These are phyloP conservation scores for Mortierella claussenii DNA, from an alignment of 192 early-diverging fungal genomes.

Conservation along the genomic window DNA sequence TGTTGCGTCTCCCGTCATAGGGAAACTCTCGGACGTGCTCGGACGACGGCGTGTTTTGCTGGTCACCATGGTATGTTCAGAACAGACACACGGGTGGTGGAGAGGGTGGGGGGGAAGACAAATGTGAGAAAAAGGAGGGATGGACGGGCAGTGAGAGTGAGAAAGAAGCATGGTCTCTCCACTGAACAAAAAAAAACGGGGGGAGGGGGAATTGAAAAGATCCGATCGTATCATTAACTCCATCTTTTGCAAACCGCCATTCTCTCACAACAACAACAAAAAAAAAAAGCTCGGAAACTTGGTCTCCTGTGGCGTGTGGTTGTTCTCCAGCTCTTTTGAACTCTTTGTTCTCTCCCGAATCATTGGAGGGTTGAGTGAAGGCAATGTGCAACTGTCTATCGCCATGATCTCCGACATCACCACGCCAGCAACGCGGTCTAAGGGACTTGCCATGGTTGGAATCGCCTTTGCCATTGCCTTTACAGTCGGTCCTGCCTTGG, in stretches of 20 bases:
- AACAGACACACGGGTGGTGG: too few species aligned
- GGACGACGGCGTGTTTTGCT: constrained; percentile 87
- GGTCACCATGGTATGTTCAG: constrained; percentile 86
- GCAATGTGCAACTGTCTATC: constrained; percentile 96
- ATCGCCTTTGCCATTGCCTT: constrained; percentile 98
- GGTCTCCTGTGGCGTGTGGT: constrained; percentile 90
- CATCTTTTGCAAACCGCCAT: too few species aligned
- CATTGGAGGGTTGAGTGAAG: constrained; percentile 95
- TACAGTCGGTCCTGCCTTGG: constrained; percentile 92
- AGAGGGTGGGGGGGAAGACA: too few species aligned
- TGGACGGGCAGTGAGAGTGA: too few species aligned
- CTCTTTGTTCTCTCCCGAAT: constrained; percentile 87
- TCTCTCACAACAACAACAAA: too few species aligned
- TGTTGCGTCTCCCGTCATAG: constrained; percentile 86
- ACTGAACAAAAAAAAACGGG: too few species aligned
- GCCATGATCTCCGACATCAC: constrained; percentile 97
- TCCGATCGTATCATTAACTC: too few species aligned
- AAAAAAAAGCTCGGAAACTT: constrained; percentile 87
- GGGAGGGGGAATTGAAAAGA: too few species aligned
- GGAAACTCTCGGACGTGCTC: constrained; percentile 77
- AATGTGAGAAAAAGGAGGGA: too few species aligned
- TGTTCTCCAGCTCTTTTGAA: constrained; percentile 85
- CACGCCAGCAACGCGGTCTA: constrained; percentile 75
- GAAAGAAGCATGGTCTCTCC: too few species aligned
- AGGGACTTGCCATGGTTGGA: constrained; percentile 91